Evolutionary conservation across 225 moss, liverwort and hornwort species (phyloP).

Genomic region (Marchantia polymorpha): DNA sequence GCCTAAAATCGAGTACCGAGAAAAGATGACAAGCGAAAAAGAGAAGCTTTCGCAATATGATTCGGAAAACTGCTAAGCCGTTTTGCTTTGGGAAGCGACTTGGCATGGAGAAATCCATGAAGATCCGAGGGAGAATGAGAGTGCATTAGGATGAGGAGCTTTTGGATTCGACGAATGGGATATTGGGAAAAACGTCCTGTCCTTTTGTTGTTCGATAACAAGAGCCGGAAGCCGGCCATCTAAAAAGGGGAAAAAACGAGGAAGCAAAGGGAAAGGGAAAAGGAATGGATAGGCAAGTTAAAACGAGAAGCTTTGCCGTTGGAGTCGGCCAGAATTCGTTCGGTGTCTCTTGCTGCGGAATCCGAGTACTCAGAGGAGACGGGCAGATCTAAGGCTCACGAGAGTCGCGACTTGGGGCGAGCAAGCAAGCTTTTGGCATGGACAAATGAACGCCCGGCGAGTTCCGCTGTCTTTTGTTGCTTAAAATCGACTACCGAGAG

Average conservation of each 20-base stretch:
- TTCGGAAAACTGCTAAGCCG: no score
- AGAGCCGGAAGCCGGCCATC: background rate
- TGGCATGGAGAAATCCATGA: background rate
- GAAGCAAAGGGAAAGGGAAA: background rate
- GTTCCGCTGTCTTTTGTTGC: background rate
- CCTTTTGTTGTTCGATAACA: background rate
- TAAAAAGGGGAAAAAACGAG: background rate
- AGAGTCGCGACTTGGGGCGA: background rate
- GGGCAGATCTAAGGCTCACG: background rate
- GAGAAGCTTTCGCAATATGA: no score
- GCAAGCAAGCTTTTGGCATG: background rate
- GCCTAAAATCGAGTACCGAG: conserved; percentile 4
- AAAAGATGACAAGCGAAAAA: background rate
- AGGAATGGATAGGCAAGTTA: background rate
- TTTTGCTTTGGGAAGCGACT: no score
- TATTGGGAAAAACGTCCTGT: background rate
- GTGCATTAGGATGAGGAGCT: background rate
- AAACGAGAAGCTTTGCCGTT: background rate
- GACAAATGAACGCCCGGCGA: background rate
- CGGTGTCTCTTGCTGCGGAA: background rate
- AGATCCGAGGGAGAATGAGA: background rate
- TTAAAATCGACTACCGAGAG: conserved; percentile 3
- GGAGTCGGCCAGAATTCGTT: background rate
- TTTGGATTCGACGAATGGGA: background rate
- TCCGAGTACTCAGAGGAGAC: background rate